A percentile compares a stretch with the other conserved stretches of the same genome.
phyloP scores from a whole-genome alignment of 1,284 basidiomycete genomes.

The Apiotrichum laibachii region DNA sequence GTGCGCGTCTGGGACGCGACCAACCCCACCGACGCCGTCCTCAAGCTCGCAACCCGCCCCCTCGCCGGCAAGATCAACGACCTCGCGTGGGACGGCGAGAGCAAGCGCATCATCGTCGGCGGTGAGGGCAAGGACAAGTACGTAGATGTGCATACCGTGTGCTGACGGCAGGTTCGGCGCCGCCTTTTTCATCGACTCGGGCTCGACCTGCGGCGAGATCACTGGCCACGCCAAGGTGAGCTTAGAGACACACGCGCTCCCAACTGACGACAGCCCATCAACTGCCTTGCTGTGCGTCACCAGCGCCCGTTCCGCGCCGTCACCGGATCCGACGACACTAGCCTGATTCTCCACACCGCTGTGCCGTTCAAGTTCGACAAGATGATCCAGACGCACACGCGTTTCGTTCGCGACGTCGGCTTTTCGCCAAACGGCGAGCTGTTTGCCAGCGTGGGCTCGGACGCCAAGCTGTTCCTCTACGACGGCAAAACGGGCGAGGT shows the following conservation, averaged over 20 bases:
- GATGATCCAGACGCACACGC: slow-evolving; percentile 84
- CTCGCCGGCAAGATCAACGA: slow-evolving; percentile 85
- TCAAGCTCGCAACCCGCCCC: slow-evolving; percentile 82
- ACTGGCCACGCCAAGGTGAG: slow-evolving; percentile 85
- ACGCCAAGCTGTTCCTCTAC: slow-evolving; percentile 84
- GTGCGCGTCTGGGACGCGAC: slow-evolving; percentile 92
- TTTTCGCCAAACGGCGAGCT: slow-evolving; percentile 76
- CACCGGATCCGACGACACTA: slow-evolving; percentile 77
- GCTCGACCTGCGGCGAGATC: slow-evolving; percentile 89
- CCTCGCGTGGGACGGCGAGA: slow-evolving; percentile 93
- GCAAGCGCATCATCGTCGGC: slow-evolving; percentile 92
- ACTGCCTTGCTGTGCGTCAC: slow-evolving; percentile 83
- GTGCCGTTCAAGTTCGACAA: slow-evolving; percentile 87
- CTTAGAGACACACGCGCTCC: too few relatives aligned
- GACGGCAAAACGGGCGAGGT: slow-evolving; percentile 87
- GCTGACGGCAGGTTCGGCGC: slow-evolving; percentile 66
- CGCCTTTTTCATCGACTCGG: slow-evolving; percentile 83
- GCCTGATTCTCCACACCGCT: slow-evolving; percentile 72
- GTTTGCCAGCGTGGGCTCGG: slow-evolving; percentile 88
- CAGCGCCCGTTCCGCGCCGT: slow-evolving; percentile 89
- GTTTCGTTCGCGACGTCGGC: slow-evolving; percentile 89
- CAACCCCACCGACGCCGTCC: slow-evolving; percentile 70
- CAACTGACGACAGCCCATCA: slow-evolving; percentile 61
- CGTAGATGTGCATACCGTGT: slow-evolving; percentile 24
- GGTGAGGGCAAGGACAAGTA: slow-evolving; percentile 90